Conservation (phyloP, 2,329 filamentous ascomycete species). For the Ceratocystis harringtonii region DNA sequence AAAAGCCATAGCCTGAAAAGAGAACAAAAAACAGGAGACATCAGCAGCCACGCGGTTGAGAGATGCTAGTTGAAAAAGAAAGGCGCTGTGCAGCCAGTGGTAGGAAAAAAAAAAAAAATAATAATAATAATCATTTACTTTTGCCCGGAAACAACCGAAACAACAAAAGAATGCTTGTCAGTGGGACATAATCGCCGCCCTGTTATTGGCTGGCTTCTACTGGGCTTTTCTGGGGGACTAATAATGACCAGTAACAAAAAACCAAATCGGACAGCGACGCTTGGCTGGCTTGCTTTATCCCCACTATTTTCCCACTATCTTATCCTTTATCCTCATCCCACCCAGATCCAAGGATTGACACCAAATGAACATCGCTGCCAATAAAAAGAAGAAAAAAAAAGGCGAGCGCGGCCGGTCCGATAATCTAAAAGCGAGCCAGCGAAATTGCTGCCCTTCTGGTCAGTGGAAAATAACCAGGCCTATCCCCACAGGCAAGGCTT, state of each 20-base stretch:
- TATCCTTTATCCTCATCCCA: not conserved
- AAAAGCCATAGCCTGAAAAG: not conserved
- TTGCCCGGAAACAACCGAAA: slow-evolving; percentile 5
- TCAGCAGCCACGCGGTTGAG: not conserved
- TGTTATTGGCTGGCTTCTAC: not conserved
- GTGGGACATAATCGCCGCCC: not conserved
- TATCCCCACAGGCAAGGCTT: not conserved
- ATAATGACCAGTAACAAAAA: not conserved
- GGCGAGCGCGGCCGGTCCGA: not conserved
- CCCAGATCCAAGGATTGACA: not conserved
- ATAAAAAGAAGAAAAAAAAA: not conserved
- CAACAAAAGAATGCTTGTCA: not conserved
- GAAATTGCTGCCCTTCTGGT: not conserved
- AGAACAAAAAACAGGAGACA: not conserved
- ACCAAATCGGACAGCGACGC: not conserved
- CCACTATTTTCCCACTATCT: not conserved
- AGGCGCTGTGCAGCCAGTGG: not conserved
- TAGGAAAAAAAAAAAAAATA: not conserved
- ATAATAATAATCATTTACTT: not conserved
- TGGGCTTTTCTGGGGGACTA: not conserved
- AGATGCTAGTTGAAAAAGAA: not conserved
- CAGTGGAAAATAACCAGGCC: not conserved
- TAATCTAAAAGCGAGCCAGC: not conserved
- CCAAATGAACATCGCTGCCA: not conserved
- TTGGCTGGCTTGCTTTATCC: not conserved